Percentiles rank a stretch among this genome's conserved stretches.
Conservation (phyloP, 768 basidiomycete genomes). For the Mycena maculata region DNA sequence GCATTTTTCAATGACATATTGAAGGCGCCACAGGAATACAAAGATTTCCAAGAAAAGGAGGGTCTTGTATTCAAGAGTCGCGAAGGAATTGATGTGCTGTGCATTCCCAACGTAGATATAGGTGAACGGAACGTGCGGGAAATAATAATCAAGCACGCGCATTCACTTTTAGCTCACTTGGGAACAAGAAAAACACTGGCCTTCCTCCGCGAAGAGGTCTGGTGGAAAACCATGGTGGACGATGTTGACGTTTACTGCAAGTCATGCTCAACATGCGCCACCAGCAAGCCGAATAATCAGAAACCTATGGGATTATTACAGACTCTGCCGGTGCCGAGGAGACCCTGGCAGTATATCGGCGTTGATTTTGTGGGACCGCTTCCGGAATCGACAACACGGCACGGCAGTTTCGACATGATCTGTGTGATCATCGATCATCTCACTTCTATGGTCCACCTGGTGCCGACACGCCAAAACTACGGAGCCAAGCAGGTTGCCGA, state of each 20-base stretch:
- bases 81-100: constrained; percentile 13
- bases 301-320: constrained; percentile 34
- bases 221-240: constrained; percentile 23
- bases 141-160: constrained; percentile 47
- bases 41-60: constrained; percentile 41
- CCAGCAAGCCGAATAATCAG: constrained; percentile 31
- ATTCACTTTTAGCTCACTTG: constrained; percentile 50
- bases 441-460: constrained; percentile 40
- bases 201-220: constrained; percentile 21
- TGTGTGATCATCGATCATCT: constrained; percentile 37
- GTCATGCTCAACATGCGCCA: constrained; percentile 26
- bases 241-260: constrained; percentile 17
- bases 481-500: too few species aligned
- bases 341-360: too few species aligned
- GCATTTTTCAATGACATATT: constrained; percentile 44
- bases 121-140: constrained; percentile 33
- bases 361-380: constrained; percentile 42
- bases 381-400: constrained; percentile 32
- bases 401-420: constrained; percentile 39
- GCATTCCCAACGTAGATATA: constrained; percentile 39
- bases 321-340: constrained; percentile 28
- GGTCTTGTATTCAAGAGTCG: constrained; percentile 37
- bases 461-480: constrained; percentile 34
- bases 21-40: constrained; percentile 34
- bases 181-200: constrained; percentile 45